phyloP scores from a whole-genome alignment of 1,139 yeast genomes.

The Scheffersomyces stambukii region DNA sequence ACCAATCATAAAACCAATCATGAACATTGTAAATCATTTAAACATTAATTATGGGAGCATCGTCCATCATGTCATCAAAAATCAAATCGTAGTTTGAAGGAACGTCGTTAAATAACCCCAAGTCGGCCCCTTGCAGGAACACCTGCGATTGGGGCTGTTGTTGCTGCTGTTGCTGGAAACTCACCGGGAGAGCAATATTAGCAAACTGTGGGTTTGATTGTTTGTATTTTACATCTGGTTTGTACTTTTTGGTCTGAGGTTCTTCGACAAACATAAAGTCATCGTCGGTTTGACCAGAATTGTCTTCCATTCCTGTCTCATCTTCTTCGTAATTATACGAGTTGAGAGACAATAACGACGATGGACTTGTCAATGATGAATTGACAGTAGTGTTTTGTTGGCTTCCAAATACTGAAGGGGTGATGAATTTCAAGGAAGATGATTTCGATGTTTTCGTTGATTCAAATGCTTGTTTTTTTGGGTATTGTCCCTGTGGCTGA shows the following conservation, averaged over 20 bases:
- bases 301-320: neutral
- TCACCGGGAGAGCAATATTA: no score
- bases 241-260: no score
- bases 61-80: slow-evolving; percentile 29
- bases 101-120: slow-evolving; percentile 8
- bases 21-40: slow-evolving; percentile 4
- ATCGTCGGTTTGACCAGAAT: neutral
- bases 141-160: no score
- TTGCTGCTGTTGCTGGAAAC: no score
- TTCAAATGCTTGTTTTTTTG: neutral
- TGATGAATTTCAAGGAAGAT: slow-evolving; percentile 11
- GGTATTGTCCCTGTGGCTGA: slow-evolving; percentile 1
- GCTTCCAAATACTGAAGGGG: slow-evolving; percentile 16
- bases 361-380: slow-evolving; percentile 30
- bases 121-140: no score
- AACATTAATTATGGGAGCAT: slow-evolving; percentile 15
- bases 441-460: neutral
- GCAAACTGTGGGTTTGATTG: no score
- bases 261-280: no score
- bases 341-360: slow-evolving; percentile 30
- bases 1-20: slow-evolving; percentile 1
- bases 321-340: slow-evolving; percentile 23
- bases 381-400: slow-evolving; percentile 7
- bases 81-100: slow-evolving; percentile 19
- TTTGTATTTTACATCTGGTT: no score